Evolutionary conservation across 2,329 filamentous ascomycete species (phyloP).

Genomic region (Alternaria triticina): DNA sequence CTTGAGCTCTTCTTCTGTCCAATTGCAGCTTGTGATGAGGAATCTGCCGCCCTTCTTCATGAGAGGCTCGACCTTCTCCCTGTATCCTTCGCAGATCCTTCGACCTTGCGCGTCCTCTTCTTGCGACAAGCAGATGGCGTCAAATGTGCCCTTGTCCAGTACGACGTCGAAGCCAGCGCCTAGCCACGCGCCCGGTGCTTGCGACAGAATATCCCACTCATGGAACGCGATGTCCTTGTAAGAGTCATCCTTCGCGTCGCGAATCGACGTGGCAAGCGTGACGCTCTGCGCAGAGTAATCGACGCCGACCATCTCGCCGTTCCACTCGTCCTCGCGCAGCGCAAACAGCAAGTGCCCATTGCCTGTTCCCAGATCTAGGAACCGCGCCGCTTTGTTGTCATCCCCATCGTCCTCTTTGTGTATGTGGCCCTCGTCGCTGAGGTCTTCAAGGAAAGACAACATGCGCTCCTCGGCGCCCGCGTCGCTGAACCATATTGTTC

Average conservation of each 20-base stretch:
- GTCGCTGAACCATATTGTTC: slow-evolving; percentile 97
- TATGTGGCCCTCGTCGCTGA: slow-evolving; percentile 60
- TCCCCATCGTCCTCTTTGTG: slow-evolving; percentile 44
- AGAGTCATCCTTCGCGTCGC: slow-evolving; percentile 38
- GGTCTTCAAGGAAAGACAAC: slow-evolving; percentile 63
- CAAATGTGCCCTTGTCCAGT: slow-evolving; percentile 98
- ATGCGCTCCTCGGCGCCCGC: slow-evolving; percentile 85
- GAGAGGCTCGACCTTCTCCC: slow-evolving; percentile 69
- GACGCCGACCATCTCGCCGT: slow-evolving; percentile 77
- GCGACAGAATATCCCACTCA: slow-evolving; percentile 59
- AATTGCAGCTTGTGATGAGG: slow-evolving; percentile 95
- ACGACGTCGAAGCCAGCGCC: slow-evolving; percentile 80
- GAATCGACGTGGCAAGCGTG: slow-evolving; percentile 71
- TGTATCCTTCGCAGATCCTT: slow-evolving; percentile 77
- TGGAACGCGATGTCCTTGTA: slow-evolving; percentile 56
- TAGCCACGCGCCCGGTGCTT: slow-evolving; percentile 62
- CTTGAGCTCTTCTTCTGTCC: slow-evolving; percentile 87
- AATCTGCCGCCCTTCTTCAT: slow-evolving; percentile 75
- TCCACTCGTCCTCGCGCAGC: slow-evolving; percentile 73
- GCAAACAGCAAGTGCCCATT: slow-evolving; percentile 91
- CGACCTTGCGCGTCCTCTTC: slow-evolving; percentile 60
- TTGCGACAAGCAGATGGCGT: slow-evolving; percentile 81
- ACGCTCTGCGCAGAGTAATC: slow-evolving; percentile 85
- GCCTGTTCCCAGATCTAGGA: slow-evolving; percentile 90
- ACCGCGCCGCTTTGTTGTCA: slow-evolving; percentile 44